Evolutionary conservation across 1,284 basidiomycete species (phyloP).

Genomic region (Apiotrichum gamsii): DNA sequence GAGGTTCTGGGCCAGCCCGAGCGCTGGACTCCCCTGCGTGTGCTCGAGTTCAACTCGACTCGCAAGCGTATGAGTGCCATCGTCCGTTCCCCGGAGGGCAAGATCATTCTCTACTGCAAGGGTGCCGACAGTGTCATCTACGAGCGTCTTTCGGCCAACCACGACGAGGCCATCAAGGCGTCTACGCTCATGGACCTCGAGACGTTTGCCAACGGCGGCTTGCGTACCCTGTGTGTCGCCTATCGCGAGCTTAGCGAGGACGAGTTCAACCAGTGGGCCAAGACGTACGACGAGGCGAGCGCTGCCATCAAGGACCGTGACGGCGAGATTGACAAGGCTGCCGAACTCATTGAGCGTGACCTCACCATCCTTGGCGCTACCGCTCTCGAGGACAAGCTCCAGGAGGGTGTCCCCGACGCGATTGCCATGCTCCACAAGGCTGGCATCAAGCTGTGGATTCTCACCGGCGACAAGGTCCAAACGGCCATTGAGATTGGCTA

Average conservation of each 20-base stretch:
- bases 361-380: slow-evolving; percentile 85
- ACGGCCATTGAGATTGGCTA: slow-evolving; percentile 96
- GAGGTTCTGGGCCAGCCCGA: slow-evolving; percentile 86
- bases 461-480: slow-evolving; percentile 85
- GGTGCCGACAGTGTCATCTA: slow-evolving; percentile 97
- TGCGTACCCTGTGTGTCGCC: slow-evolving; percentile 86
- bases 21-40: slow-evolving; percentile 68
- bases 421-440: slow-evolving; percentile 87
- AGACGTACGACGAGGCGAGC: slow-evolving; percentile 71
- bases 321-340: slow-evolving; percentile 81
- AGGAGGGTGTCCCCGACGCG: slow-evolving; percentile 92
- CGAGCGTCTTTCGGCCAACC: slow-evolving; percentile 66
- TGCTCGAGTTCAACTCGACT: slow-evolving; percentile 88
- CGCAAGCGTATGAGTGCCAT: slow-evolving; percentile 91
- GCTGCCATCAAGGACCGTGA: slow-evolving; percentile 72
- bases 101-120: slow-evolving; percentile 81
- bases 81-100: slow-evolving; percentile 73
- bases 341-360: slow-evolving; percentile 74
- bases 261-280: slow-evolving; percentile 78
- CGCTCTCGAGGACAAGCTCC: slow-evolving; percentile 92
- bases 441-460: slow-evolving; percentile 87
- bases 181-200: slow-evolving; percentile 82
- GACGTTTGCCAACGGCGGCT: slow-evolving; percentile 82
- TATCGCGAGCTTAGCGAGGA: slow-evolving; percentile 72
- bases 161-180: slow-evolving; percentile 68